Evolutionary conservation across 176 grass and related monocot species (phyloP).

Genomic region (Bothriochloa decipiens): DNA sequence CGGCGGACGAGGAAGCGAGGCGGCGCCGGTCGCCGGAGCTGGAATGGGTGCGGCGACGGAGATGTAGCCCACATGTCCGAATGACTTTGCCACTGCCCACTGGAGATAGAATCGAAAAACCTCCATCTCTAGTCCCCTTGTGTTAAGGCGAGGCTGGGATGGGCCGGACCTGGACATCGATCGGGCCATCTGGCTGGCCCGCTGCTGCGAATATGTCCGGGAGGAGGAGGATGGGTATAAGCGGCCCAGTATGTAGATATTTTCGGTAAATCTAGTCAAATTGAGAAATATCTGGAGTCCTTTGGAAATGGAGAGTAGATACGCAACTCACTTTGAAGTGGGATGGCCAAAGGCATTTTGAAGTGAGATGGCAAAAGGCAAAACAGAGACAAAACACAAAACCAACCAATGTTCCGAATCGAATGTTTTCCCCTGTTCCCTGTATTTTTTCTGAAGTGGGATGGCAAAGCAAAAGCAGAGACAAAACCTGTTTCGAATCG

Average conservation of each 20-base stretch:
- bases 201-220: neutral
- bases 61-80: conserved; percentile 48
- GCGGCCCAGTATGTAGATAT: neutral
- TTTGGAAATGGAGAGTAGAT: neutral
- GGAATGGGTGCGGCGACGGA: conserved; percentile 26
- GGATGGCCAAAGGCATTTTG: neutral
- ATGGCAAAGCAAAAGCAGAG: too few species aligned
- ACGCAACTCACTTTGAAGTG: fast-evolving
- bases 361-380: neutral
- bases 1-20: neutral
- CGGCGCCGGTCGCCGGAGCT: conserved; percentile 8
- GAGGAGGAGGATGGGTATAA: neutral
- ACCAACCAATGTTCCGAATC: neutral
- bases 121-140: too few species aligned
- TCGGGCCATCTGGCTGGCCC: neutral
- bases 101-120: neutral
- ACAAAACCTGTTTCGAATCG: too few species aligned
- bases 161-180: neutral
- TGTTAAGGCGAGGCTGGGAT: neutral
- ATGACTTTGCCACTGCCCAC: neutral
- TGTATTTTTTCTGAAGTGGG: too few species aligned
- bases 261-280: neutral
- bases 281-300: neutral
- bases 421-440: neutral
- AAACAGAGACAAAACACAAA: neutral